Conservation (phyloP, 495 filamentous ascomycete genomes). For the Xylaria acuta region DNA sequence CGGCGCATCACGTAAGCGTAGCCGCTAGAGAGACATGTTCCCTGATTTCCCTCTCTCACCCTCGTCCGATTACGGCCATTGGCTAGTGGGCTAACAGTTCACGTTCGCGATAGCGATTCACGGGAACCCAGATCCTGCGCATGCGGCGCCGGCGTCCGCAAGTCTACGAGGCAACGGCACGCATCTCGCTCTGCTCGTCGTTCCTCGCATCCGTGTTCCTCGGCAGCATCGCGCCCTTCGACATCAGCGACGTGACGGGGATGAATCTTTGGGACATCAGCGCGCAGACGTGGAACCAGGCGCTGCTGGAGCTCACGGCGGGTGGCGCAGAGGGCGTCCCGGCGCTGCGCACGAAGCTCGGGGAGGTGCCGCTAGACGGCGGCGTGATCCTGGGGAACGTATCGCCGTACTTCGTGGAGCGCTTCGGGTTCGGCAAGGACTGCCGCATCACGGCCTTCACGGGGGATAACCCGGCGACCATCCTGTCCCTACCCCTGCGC, state of each 20-base stretch:
- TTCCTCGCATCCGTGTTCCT: constrained; percentile 94
- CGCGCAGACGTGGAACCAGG: constrained; percentile 71
- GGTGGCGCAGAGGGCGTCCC: constrained; percentile 63
- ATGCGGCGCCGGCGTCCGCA: constrained; percentile 80
- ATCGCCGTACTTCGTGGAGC: constrained; percentile 73
- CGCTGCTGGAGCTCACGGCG: constrained; percentile 76
- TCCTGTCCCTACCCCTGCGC: constrained; percentile 84
- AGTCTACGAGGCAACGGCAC: constrained; percentile 77
- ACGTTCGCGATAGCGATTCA: constrained; percentile 74
- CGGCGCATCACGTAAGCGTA: constrained; percentile 84
- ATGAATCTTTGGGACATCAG: constrained; percentile 97
- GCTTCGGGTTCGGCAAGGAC: constrained; percentile 76
- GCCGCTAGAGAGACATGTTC: neutral
- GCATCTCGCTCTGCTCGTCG: constrained; percentile 92
- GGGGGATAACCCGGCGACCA: constrained; percentile 95
- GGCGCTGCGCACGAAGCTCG: constrained; percentile 79
- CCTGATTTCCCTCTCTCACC: neutral
- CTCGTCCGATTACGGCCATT: neutral
- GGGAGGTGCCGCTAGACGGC: constrained; percentile 78
- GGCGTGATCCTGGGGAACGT: constrained; percentile 78
- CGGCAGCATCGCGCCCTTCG: constrained; percentile 82
- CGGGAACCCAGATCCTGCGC: constrained; percentile 93
- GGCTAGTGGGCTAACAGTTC: constrained; percentile 6
- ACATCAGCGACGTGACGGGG: constrained; percentile 93
- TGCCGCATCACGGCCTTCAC: constrained; percentile 86